Evolutionary conservation across 2,329 filamentous ascomycete genomes (phyloP).

Genomic region (Gremmenia infestans): DNA sequence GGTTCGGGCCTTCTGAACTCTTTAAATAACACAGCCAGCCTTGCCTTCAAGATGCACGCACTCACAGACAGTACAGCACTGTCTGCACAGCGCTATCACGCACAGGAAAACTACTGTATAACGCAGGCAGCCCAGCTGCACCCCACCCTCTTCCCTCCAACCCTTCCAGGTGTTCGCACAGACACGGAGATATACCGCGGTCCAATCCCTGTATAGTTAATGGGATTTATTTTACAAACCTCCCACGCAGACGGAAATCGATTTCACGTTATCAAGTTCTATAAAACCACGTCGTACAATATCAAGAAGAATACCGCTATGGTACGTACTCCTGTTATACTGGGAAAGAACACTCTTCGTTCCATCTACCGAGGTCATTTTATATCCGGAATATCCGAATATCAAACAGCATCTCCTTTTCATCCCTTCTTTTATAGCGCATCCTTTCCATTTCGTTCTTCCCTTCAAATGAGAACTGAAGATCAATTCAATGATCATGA

Average conservation of each 20-base stretch:
- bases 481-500: not conserved
- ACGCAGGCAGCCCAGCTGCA: slow-evolving; percentile 5
- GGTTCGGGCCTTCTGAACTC: slow-evolving; percentile 8
- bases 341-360: not conserved
- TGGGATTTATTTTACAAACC: not conserved
- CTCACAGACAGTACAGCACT: not conserved
- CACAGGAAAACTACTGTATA: slow-evolving; percentile 2
- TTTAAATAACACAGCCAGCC: slow-evolving; percentile 3
- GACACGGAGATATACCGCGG: not conserved
- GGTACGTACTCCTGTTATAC: not conserved
- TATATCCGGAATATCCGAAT: not conserved
- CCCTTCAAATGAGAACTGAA: not conserved
- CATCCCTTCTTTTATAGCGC: no score
- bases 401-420: not conserved
- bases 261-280: slow-evolving; percentile 1
- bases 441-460: not conserved
- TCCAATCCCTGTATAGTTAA: not conserved
- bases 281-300: not conserved
- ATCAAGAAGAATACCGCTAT: slow-evolving; percentile 7
- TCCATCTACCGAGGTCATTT: slow-evolving; percentile 2
- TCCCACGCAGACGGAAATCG: slow-evolving; percentile 3
- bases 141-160: slow-evolving; percentile 6
- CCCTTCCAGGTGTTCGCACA: slow-evolving; percentile 3
- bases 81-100: not conserved
- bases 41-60: not conserved